Evolutionary conservation across 257 asterid species (phyloP).

Genomic region (Cordia subcordata): DNA sequence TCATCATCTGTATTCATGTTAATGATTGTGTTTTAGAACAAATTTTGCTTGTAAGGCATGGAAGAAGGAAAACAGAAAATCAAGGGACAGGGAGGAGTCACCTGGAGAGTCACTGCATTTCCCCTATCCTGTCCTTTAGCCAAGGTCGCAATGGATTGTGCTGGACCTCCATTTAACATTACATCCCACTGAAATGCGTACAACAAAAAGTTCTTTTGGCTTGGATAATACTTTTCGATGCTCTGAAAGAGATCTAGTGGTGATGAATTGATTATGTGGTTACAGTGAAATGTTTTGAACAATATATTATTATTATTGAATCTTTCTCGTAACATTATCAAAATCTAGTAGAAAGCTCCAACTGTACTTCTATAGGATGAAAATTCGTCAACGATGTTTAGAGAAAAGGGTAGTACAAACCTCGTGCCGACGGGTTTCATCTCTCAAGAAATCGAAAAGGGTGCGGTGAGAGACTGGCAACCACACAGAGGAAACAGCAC

Average conservation of each 20-base stretch:
- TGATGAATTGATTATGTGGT: too few relatives aligned
- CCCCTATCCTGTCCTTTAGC: conserved; percentile 85
- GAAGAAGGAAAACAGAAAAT: neutral
- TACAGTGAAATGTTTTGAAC: too few relatives aligned
- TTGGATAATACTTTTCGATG: too few relatives aligned
- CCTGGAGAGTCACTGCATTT: conserved; percentile 67
- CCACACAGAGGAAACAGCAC: conserved; percentile 73
- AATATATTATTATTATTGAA: too few relatives aligned
- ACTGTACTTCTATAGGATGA: too few relatives aligned
- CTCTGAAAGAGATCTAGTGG: too few relatives aligned
- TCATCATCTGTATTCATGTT: conserved; percentile 42
- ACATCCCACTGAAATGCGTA: conserved; percentile 64
- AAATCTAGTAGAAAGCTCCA: too few relatives aligned
- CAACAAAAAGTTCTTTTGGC: conserved; percentile 3
- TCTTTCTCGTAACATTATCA: too few relatives aligned
- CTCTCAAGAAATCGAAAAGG: conserved; percentile 72
- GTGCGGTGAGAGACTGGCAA: conserved; percentile 55
- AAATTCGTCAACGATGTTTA: too few relatives aligned
- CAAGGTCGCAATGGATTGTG: conserved; percentile 52
- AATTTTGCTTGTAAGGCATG: too few relatives aligned
- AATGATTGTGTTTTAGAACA: neutral
- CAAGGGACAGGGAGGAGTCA: conserved; percentile 26
- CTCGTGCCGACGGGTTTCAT: conserved; percentile 66
- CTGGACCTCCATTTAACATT: conserved; percentile 51
- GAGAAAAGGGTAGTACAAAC: too few relatives aligned